Base-by-base conservation (phyloP, 441 rosid genomes). In the Melastoma candidum region DNA sequence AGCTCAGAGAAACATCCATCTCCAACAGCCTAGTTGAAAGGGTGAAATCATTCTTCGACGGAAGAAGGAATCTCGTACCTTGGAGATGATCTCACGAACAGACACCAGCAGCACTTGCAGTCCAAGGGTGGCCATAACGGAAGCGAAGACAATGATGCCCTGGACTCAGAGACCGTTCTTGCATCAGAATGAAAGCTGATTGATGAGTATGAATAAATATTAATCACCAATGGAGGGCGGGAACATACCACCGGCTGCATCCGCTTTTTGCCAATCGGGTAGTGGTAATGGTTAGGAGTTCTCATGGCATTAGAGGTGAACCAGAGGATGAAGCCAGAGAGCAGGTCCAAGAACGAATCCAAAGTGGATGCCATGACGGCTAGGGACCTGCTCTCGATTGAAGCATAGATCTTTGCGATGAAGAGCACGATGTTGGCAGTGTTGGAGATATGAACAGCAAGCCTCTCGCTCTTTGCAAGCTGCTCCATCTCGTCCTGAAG, bases 81-180 rank as follows among this genome's bases (percentile, higher is more conserved):
- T 65, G 50, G 75, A 51, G 54, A 75, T 4, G 43, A 85, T 73
- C 59, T 76, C 70, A 54, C 89, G 76, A 12, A 57, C 56, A 55
- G 89, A 82, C 66, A 82, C 94, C 0, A 85, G 61, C 41, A 85
- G 54, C 48, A 85, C 74, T 63, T 85, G 94, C 46, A 85, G 56
- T 50, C 89, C 94, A 9, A 85, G 87, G 55, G 85, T 78, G 47
- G 89, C 83, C 87, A 85, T 85, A 11, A 76, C 83, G 1, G 87
- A 85, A 48, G 94, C 94, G 65, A 85, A 85, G 60, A 85, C 87
- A 65, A 80, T 69, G 56, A 85, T 85, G 1, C 89, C 87, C 89
- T 85, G 77, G 46, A 63, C 0, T 49, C 1, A 1, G 25, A 22
- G 10, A 43, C 3, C 29, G 27, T 44, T 24, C 7, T 32, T 27